These are phyloP conservation scores for Omphalea diandra DNA, from an alignment of 441 rosid species.

Conservation along the genomic window DNA sequence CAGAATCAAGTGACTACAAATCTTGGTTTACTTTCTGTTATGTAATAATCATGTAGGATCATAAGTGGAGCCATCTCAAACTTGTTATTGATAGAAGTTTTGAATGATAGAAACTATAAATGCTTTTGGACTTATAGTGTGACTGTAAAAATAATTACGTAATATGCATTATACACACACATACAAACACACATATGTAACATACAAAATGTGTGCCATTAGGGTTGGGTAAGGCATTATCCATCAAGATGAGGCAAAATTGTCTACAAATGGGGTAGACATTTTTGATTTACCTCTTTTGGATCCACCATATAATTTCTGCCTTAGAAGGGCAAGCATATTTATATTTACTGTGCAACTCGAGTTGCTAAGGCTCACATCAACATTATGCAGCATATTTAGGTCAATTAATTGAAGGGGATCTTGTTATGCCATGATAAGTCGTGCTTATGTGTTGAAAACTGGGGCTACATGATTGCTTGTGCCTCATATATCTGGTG, in stretches of 20 bases:
- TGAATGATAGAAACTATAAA: neutral
- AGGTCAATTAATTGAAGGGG: neutral
- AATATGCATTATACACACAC: no score
- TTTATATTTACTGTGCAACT: neutral
- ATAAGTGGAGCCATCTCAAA: neutral
- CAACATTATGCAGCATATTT: neutral
- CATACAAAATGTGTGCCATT: no score
- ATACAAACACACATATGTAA: no score
- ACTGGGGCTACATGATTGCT: neutral
- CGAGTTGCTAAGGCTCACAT: neutral
- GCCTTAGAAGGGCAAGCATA: neutral
- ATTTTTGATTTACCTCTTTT: neutral
- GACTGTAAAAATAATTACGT: no score
- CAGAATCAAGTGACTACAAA: constrained; percentile 62
- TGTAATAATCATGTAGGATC: neutral
- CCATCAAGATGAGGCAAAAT: no score
- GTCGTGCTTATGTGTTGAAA: neutral
- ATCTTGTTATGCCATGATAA: neutral
- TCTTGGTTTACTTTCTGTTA: constrained; percentile 5
- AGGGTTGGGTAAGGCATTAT: no score
- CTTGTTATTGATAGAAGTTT: neutral
- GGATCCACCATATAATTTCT: neutral
- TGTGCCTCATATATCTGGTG: neutral
- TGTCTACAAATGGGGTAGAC: no score
- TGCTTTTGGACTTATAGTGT: neutral